Percentiles rank a stretch among this genome's conserved stretches.
Evolutionary conservation across 768 basidiomycete genomes (phyloP).

Genomic region (Suillus fuscotomentosus): DNA sequence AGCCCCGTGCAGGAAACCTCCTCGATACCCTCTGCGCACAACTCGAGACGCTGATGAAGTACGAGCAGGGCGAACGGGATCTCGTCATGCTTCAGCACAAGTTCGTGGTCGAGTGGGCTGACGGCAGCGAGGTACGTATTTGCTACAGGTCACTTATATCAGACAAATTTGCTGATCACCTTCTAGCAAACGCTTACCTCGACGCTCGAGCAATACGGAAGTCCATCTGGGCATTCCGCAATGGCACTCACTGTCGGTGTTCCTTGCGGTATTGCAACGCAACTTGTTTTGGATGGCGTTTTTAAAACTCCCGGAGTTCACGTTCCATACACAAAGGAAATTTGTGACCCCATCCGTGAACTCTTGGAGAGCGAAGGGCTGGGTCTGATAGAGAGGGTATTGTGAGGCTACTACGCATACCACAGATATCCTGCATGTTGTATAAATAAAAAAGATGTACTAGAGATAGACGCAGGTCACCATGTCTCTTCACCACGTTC

Average conservation of each 20-base stretch:
- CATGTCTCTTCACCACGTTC: not conserved
- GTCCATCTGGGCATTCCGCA: conserved; percentile 74
- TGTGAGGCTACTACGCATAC: conserved; percentile 36
- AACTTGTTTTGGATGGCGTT: conserved; percentile 87
- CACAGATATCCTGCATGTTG: not conserved
- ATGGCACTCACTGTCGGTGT: conserved; percentile 93
- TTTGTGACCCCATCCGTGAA: conserved; percentile 72
- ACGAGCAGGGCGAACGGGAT: conserved; percentile 88
- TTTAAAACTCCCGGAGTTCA: conserved; percentile 77
- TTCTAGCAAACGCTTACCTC: conserved; percentile 81
- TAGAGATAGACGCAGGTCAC: not conserved
- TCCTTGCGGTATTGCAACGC: conserved; percentile 91
- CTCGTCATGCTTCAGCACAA: conserved; percentile 99
- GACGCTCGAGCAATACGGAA: conserved; percentile 87
- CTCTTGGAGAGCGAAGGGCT: conserved; percentile 73
- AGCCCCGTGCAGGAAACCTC: conserved; percentile 67
- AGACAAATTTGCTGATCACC: conserved; percentile 4
- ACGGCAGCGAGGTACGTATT: conserved; percentile 63
- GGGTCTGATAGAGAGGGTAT: conserved; percentile 65
- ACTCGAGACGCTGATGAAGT: conserved; percentile 90
- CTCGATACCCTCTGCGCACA: conserved; percentile 92
- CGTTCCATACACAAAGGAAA: conserved; percentile 84
- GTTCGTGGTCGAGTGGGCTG: conserved; percentile 87
- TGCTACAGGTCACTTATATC: not conserved
- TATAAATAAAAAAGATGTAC: not conserved